Evolutionary conservation across 805 yeast species (phyloP).

Genomic region (Cephaloascus fragrans): DNA sequence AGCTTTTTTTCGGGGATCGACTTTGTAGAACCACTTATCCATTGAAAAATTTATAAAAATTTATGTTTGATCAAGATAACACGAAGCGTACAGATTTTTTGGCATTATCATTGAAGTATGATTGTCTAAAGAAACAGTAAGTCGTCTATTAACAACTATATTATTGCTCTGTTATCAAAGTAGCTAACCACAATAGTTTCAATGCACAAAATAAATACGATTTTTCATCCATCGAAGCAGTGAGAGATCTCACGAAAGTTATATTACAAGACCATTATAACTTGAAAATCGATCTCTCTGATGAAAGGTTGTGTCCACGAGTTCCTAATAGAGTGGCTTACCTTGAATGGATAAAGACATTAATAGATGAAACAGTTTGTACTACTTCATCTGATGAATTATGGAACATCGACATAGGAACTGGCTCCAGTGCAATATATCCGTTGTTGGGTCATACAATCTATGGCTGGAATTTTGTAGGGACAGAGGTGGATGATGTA

Average conservation of each 20-base stretch:
- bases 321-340: conserved; percentile 17
- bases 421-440: conserved; percentile 39
- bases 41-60: no score
- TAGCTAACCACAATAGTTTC: conserved; percentile 1
- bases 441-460: conserved; percentile 25
- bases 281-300: conserved; percentile 7
- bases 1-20: no score
- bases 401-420: conserved; percentile 32
- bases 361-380: neutral
- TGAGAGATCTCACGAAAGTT: conserved; percentile 9
- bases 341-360: conserved; percentile 3
- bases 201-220: conserved; percentile 6
- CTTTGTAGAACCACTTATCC: no score
- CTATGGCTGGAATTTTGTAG: conserved; percentile 18
- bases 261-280: conserved; percentile 8
- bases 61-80: no score
- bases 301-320: conserved; percentile 18
- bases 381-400: neutral
- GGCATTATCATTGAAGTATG: conserved; percentile 6
- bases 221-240: conserved; percentile 10
- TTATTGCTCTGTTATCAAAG: neutral
- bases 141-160: no score
- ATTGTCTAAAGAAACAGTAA: conserved; percentile 6
- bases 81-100: no score
- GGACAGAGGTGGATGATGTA: conserved; percentile 29